Conservation (phyloP, 2,329 filamentous ascomycete species). For the Mariannaea sp. region DNA sequence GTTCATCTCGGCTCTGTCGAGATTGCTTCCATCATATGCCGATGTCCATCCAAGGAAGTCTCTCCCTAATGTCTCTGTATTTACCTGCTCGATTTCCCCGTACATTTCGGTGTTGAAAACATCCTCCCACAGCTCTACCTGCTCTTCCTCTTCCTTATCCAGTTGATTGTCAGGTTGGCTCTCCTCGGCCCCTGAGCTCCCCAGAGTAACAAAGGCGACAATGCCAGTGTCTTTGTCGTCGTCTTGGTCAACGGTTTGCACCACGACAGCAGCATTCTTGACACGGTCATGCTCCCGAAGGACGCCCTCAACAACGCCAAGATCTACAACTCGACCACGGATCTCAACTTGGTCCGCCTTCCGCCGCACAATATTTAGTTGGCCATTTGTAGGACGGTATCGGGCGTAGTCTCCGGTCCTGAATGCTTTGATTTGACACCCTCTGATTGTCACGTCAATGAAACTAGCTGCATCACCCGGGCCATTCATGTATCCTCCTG, state of each 20-base stretch:
- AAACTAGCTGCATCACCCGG: neutral
- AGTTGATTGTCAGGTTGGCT: too few species aligned
- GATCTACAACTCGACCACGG: neutral
- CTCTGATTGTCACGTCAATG: neutral
- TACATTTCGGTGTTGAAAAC: conserved; percentile 27
- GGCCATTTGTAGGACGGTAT: neutral
- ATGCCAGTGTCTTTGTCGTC: conserved; percentile 10
- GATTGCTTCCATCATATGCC: conserved; percentile 38
- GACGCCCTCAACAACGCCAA: neutral
- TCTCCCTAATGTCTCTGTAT: conserved; percentile 22
- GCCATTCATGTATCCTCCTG: neutral
- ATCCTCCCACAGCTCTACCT: conserved; percentile 22
- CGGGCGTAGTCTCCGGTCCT: neutral
- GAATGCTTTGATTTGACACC: neutral
- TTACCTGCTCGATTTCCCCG: conserved; percentile 18
- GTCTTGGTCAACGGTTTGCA: conserved; percentile 1
- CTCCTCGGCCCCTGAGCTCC: neutral
- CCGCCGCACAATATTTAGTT: neutral
- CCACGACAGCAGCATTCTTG: conserved; percentile 28
- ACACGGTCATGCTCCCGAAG: conserved; percentile 5
- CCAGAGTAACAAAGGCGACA: conserved; percentile 13
- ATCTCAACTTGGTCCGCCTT: neutral
- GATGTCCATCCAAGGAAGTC: conserved; percentile 43
- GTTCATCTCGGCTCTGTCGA: conserved; percentile 38
- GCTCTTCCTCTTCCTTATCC: neutral